phyloP scores from a whole-genome alignment of 2,329 filamentous ascomycete genomes.

The Claviceps lovelessii region DNA sequence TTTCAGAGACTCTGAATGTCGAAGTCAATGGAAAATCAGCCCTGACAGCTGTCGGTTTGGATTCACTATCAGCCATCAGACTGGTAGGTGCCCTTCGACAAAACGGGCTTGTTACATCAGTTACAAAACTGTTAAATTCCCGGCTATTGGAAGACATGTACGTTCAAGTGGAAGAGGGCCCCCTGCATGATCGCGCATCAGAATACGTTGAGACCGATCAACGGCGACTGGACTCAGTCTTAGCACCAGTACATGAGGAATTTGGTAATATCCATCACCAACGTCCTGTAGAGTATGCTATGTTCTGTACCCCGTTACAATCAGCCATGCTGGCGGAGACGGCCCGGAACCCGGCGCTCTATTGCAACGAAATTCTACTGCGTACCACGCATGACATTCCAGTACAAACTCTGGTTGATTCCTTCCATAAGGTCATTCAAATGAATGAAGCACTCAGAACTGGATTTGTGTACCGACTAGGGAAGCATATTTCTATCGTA shows the following conservation, averaged over 20 bases:
- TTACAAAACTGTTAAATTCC: slow-evolving; percentile 46
- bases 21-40: slow-evolving; percentile 23
- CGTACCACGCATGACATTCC: slow-evolving; percentile 29
- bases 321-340: slow-evolving; percentile 71
- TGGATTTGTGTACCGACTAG: slow-evolving; percentile 48
- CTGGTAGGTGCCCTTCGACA: slow-evolving; percentile 50
- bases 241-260: neutral
- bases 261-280: neutral
- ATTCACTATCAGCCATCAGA: slow-evolving; percentile 39
- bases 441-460: slow-evolving; percentile 57
- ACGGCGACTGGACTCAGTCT: neutral
- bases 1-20: slow-evolving; percentile 27
- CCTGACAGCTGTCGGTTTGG: slow-evolving; percentile 43
- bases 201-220: neutral
- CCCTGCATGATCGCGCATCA: neutral
- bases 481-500: slow-evolving; percentile 31
- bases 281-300: neutral
- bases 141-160: slow-evolving; percentile 25
- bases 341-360: slow-evolving; percentile 39
- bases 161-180: neutral
- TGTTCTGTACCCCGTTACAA: slow-evolving; percentile 60
- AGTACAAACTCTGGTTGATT: slow-evolving; percentile 27
- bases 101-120: slow-evolving; percentile 39
- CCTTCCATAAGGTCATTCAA: slow-evolving; percentile 34
- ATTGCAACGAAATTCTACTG: slow-evolving; percentile 67